Base-by-base conservation (phyloP, 352 stramenopile species). In the Blastocystis sp. region DNA sequence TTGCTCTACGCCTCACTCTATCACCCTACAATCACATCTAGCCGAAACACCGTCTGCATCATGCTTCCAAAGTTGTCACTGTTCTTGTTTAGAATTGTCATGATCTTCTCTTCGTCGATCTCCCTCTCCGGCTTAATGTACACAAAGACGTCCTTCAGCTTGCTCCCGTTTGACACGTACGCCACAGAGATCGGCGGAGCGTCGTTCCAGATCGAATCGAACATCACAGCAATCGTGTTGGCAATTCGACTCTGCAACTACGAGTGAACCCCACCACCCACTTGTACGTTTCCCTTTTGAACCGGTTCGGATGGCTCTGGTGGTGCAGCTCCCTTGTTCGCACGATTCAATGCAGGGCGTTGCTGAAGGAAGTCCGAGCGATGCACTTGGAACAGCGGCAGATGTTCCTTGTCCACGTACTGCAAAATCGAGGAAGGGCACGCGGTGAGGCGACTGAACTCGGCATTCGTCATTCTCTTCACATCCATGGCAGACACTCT, bases 211-310 rank as follows among this genome's bases (percentile, higher is more conserved):
- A 84, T 67, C 19, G 74, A 84, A 34, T 84, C 52, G 48, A 84
- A 84, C 60, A 84, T 69, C 34, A 67, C 48, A 40, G 34, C 60
- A 34, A 84, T 23, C 9, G 34, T 53, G 19, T 84, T 28, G 19
- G 41, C 40, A 19, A 84, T 84, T 7, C 74, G 53, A 67, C n/a
- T 84, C 23, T 84, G 74, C 19, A 84, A 52, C 34, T 84, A 69
- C n/a, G 19, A n/a, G 52, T 84, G n/a, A 84, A 41, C 19, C 1
- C 1, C 21, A 14, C n/a, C 28, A 23, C 14, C 4, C 52, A n/a
- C 21, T 14, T 21, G 2, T 60, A 76, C 66, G n/a, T 38, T 64
- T 81, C 45, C 11, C 23, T 43, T 81, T 38, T 81, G 19, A 9
- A 41, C 40, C 9, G 64, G 10, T 2, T 74, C 40, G 7, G 28